These are phyloP conservation scores for Pontederia crassipes DNA, from an alignment of 176 grass and related monocot species.

Conservation along the genomic window DNA sequence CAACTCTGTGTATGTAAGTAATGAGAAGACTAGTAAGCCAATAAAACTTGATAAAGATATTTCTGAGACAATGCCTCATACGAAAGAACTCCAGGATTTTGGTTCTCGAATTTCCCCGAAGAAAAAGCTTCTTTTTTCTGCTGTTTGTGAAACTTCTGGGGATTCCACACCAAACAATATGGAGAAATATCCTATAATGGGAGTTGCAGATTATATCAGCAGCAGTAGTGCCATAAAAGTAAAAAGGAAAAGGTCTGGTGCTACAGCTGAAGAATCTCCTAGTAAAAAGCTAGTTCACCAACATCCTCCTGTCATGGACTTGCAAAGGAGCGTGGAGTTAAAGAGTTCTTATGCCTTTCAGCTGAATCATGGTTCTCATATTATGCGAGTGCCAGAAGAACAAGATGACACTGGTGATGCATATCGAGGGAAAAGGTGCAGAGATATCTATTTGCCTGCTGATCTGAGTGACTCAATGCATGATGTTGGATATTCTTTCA, in stretches of 20 bases:
- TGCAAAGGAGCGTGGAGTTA: constrained; percentile 49
- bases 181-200: constrained; percentile 4
- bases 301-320: constrained; percentile 36
- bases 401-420: constrained; percentile 27
- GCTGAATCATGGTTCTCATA: constrained; percentile 33
- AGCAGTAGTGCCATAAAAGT: constrained; percentile 17
- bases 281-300: constrained; percentile 57
- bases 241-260: constrained; percentile 52
- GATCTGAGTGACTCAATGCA: constrained; percentile 56
- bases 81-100: too few relatives aligned
- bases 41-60: too few relatives aligned
- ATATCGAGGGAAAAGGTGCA: constrained; percentile 40
- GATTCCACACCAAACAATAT: too few relatives aligned
- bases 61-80: too few relatives aligned
- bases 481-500: constrained; percentile 40
- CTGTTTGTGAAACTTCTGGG: too few relatives aligned
- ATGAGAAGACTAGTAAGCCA: too few relatives aligned
- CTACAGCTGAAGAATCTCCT: constrained; percentile 45
- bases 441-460: constrained; percentile 45
- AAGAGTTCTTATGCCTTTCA: constrained; percentile 19
- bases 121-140: too few relatives aligned
- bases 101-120: too few relatives aligned
- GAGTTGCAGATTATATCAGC: constrained; percentile 19
- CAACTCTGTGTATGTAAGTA: too few relatives aligned
- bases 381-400: constrained; percentile 37